Evolutionary conservation across 208 protist genomes (phyloP).

Genomic region (Willaertia magna): DNA sequence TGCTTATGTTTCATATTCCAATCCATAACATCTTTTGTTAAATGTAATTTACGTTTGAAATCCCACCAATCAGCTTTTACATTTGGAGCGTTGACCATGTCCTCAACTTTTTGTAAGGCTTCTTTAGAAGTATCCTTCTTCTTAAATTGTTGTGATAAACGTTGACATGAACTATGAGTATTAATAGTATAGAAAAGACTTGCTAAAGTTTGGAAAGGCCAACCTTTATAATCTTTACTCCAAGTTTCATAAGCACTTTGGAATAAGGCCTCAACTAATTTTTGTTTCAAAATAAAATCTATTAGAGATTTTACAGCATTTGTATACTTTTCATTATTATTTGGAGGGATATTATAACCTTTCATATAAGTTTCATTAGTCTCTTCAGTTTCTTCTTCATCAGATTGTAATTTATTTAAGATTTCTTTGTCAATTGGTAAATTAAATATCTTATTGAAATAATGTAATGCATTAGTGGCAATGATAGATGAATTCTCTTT

Average conservation of each 20-base stretch:
- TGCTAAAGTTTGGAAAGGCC: background rate
- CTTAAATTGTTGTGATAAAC: background rate
- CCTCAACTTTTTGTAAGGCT: background rate
- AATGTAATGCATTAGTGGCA: background rate
- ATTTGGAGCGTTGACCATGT: background rate
- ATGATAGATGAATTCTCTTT: background rate
- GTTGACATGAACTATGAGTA: background rate
- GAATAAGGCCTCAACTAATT: background rate
- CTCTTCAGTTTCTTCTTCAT: background rate
- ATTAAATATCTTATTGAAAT: conserved; percentile 3
- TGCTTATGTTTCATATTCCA: background rate
- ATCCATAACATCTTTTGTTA: background rate
- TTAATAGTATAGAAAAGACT: background rate
- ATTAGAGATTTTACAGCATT: background rate
- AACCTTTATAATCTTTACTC: background rate
- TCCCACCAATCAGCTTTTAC: background rate
- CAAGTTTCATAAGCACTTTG: background rate
- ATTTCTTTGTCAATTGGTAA: background rate
- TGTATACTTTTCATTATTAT: background rate
- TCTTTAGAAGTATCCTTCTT: background rate
- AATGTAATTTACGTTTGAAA: background rate
- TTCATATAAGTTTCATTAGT: background rate
- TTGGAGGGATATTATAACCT: background rate
- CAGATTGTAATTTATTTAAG: background rate
- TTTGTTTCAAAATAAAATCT: background rate